phyloP scores from a whole-genome alignment of 225 moss, liverwort and hornwort species.

The Lunularia cruciata region DNA sequence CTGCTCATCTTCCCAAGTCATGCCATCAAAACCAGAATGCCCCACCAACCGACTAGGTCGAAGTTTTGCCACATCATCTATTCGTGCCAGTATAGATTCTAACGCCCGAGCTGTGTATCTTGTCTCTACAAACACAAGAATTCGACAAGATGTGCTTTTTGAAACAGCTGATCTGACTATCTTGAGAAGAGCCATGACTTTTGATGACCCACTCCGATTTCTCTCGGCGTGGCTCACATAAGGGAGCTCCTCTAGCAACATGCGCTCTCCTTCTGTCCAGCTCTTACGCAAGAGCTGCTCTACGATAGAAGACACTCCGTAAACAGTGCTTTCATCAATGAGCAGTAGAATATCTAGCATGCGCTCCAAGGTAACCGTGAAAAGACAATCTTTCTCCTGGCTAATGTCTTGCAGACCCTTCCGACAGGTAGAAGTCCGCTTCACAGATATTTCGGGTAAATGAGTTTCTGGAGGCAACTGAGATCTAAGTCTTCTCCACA shows the following conservation, averaged over 20 bases:
- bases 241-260: background rate
- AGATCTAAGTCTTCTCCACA: background rate
- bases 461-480: background rate
- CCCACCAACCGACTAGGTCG: constrained; percentile 36
- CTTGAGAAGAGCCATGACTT: constrained; percentile 19
- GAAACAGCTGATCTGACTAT: constrained; percentile 17
- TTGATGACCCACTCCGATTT: constrained; percentile 1
- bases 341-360: constrained; percentile 10
- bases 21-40: constrained; percentile 34
- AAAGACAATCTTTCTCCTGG: background rate
- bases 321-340: constrained; percentile 24
- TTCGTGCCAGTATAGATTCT: constrained; percentile 5
- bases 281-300: background rate
- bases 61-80: constrained; percentile 24
- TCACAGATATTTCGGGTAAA: background rate
- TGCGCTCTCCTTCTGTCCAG: background rate
- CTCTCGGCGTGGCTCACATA: background rate
- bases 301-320: constrained; percentile 27
- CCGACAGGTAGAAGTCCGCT: background rate
- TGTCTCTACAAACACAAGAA: constrained; percentile 34
- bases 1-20: constrained; percentile 38
- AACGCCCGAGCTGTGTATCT: constrained; percentile 28
- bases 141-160: constrained; percentile 22
- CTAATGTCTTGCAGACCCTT: background rate
- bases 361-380: constrained; percentile 12